phyloP scores from a whole-genome alignment of 2,329 filamentous ascomycete species.

The Xylaria sp. region DNA sequence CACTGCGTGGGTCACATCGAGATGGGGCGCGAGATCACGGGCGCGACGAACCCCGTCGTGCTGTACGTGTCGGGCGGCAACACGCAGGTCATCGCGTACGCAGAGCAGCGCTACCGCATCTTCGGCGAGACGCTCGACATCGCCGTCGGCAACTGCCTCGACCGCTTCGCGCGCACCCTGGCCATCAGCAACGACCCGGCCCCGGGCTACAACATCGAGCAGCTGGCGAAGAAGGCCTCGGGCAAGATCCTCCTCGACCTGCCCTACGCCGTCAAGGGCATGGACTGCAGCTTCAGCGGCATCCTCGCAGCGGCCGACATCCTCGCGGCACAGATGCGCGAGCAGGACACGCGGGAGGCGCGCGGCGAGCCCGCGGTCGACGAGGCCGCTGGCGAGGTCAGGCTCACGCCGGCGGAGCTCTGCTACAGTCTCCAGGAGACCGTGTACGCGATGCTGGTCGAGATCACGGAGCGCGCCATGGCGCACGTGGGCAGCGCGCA shows the following conservation, averaged over 20 bases:
- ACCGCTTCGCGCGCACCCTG: slow-evolving; percentile 92
- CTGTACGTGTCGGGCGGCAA: slow-evolving; percentile 97
- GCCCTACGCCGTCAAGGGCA: slow-evolving; percentile 96
- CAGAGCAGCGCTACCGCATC: slow-evolving; percentile 92
- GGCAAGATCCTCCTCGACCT: slow-evolving; percentile 78
- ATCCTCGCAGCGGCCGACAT: slow-evolving; percentile 87
- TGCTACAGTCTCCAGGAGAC: slow-evolving; percentile 98
- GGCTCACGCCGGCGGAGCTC: slow-evolving; percentile 82
- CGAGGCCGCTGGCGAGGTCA: slow-evolving; percentile 58
- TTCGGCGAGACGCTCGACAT: slow-evolving; percentile 98
- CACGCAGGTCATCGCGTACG: slow-evolving; percentile 97
- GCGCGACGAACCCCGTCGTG: slow-evolving; percentile 90
- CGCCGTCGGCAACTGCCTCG: slow-evolving; percentile 96
- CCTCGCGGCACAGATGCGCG: slow-evolving; percentile 75
- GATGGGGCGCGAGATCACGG: slow-evolving; percentile 95
- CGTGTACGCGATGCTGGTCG: slow-evolving; percentile 95
- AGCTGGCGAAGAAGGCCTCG: slow-evolving; percentile 79
- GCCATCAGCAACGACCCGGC: slow-evolving; percentile 95
- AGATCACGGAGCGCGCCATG: slow-evolving; percentile 99
- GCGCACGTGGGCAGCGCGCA: slow-evolving; percentile 92
- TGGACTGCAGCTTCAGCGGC: slow-evolving; percentile 97
- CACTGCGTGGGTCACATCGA: slow-evolving; percentile 99
- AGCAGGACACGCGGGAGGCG: slow-evolving; percentile 48
- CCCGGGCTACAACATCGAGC: slow-evolving; percentile 97
- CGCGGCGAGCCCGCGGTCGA: slow-evolving; percentile 37